Evolutionary conservation across 106 monocot species (phyloP).

Genomic region (Allium sativum): DNA sequence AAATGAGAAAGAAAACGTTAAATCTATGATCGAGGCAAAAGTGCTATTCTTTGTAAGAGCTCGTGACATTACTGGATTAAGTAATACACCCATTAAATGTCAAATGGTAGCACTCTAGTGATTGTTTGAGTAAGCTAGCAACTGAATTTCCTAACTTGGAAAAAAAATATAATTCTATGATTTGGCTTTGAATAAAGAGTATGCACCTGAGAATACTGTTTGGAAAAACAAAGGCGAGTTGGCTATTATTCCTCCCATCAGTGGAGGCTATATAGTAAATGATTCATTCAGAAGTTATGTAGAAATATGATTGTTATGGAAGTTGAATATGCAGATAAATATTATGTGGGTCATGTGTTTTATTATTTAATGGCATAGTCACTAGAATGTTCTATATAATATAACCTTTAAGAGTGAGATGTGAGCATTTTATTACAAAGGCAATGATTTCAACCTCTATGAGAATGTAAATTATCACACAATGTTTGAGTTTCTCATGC

Average conservation of each 20-base stretch:
- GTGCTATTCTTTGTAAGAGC: conserved; percentile 87
- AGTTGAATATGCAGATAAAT: too few relatives aligned
- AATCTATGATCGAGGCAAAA: conserved; percentile 30
- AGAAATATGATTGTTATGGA: too few relatives aligned
- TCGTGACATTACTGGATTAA: conserved; percentile 54
- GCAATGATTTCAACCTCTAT: too few relatives aligned
- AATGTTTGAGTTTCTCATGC: too few relatives aligned
- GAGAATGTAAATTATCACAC: too few relatives aligned
- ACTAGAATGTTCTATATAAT: too few relatives aligned
- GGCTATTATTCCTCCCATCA: conserved; percentile 90
- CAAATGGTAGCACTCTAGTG: conserved; percentile 36
- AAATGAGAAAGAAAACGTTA: background rate
- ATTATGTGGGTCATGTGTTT: too few relatives aligned
- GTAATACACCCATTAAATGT: conserved; percentile 31
- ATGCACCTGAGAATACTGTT: conserved; percentile 40
- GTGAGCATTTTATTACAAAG: too few relatives aligned
- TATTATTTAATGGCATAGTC: too few relatives aligned
- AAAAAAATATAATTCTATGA: conserved; percentile 48
- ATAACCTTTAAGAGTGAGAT: too few relatives aligned
- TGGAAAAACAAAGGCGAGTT: conserved; percentile 65
- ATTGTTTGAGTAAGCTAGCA: conserved; percentile 45
- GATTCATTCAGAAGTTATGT: too few relatives aligned
- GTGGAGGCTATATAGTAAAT: conserved; percentile 50
- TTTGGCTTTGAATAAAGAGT: conserved; percentile 85
- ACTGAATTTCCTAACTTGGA: conserved; percentile 42